These are phyloP conservation scores for Pseudozyma flocculosa DNA, from an alignment of 1,284 basidiomycete genomes.

Conservation along the genomic window DNA sequence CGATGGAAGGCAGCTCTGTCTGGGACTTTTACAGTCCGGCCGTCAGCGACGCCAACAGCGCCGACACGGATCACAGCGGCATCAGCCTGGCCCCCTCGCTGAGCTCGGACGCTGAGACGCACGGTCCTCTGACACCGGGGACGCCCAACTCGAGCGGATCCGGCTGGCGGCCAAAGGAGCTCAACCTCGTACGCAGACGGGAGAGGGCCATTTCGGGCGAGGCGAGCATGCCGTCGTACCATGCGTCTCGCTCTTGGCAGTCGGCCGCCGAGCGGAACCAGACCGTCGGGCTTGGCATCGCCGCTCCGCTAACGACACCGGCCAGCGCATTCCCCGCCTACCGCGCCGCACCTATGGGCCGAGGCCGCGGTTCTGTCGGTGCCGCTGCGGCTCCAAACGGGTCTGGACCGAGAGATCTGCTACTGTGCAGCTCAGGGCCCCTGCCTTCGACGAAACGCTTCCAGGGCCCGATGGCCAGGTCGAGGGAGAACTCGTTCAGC, in stretches of 20 bases:
- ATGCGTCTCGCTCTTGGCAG: slow-evolving; percentile 10
- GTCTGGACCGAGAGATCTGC: neutral
- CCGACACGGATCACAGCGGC: slow-evolving; percentile 31
- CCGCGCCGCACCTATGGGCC: too few species aligned
- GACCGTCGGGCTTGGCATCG: neutral
- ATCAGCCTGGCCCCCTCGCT: slow-evolving; percentile 25
- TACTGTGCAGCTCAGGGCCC: slow-evolving; percentile 3
- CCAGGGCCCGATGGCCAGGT: neutral
- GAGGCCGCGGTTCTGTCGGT: too few species aligned
- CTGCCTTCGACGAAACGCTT: neutral
- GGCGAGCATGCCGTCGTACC: slow-evolving; percentile 10
- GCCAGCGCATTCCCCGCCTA: too few species aligned
- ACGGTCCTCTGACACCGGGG: slow-evolving; percentile 25
- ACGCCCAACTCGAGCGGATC: slow-evolving; percentile 18
- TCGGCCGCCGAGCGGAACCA: neutral
- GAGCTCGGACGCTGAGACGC: slow-evolving; percentile 22
- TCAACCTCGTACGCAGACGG: slow-evolving; percentile 28
- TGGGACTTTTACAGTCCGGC: slow-evolving; percentile 28
- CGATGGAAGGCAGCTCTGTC: neutral
- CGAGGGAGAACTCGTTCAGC: neutral
- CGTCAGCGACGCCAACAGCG: slow-evolving; percentile 31
- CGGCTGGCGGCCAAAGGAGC: slow-evolving; percentile 36
- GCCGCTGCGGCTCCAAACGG: too few species aligned
- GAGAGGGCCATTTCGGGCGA: slow-evolving; percentile 10
- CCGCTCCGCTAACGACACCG: too few species aligned